Conservation (phyloP, 495 filamentous ascomycete species). For the Haplographium delicatum region DNA sequence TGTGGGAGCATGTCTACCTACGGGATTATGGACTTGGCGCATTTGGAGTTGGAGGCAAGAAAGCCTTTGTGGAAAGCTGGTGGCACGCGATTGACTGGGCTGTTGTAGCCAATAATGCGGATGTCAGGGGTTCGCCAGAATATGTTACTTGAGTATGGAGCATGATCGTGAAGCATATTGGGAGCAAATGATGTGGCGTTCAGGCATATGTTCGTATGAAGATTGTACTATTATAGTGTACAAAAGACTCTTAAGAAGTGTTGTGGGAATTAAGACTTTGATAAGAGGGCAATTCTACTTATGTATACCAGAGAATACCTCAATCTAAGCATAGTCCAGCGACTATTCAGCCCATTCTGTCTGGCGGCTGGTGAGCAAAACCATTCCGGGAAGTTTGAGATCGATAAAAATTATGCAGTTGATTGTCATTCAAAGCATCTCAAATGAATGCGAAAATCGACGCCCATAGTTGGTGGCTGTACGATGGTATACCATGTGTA, state of each 20-base stretch:
- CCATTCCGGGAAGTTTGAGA: no score
- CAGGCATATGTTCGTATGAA: conserved; percentile 2
- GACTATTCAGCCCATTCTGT: neutral
- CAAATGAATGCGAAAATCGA: no score
- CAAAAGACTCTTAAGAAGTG: neutral
- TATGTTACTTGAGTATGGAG: neutral
- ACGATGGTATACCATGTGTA: no score
- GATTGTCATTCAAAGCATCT: neutral
- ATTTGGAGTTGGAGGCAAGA: conserved; percentile 54
- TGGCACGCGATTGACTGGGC: conserved; percentile 87
- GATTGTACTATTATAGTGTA: conserved; percentile 20
- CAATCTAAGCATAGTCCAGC: neutral
- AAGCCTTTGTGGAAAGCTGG: conserved; percentile 69
- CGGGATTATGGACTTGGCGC: conserved; percentile 66
- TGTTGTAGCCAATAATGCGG: conserved; percentile 43
- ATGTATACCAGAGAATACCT: neutral
- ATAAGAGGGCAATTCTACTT: conserved; percentile 4
- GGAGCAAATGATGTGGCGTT: conserved; percentile 12
- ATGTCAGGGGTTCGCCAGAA: neutral
- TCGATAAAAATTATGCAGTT: no score
- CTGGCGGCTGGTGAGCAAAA: no score
- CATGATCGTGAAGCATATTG: conserved; percentile 9
- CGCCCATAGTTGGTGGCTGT: no score
- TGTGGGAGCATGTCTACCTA: conserved; percentile 94
- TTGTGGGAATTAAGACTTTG: neutral